Evolutionary conservation across 495 filamentous ascomycete species (phyloP), one percentile per base, ranked within the genome.

Genomic region (Hypomontagnella submonticulosa): DNA sequence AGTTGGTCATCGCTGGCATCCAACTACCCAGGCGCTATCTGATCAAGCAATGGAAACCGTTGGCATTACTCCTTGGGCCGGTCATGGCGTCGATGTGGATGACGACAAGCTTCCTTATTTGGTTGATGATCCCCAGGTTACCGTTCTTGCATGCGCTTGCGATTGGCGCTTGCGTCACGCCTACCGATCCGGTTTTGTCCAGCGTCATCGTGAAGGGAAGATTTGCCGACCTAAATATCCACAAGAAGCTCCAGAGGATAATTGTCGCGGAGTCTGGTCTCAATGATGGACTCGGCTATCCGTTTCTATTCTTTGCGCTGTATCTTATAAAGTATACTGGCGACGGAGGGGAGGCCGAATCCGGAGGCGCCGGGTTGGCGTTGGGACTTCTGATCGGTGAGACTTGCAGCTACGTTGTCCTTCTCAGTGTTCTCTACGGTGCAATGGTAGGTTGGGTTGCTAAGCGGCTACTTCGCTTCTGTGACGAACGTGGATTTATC

Each of bases 201-300:
- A 94, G 94, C 60, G 89, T 89, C 1, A 96, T 97, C 56, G 92
- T 97, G 43, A 97, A 97, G 79, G 93, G 93, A 38, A 93, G 91
- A 66, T 97, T 96, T 64, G 93, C 93, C 7, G 93, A 96, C 57
- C 90, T 92, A 66, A 90, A 97, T 76, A 87, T 97, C 11, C 92
- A 92, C 2, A 90, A 87, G 61, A 82, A 87, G 10, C 73, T 97
- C 63, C 92, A 96, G 79, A 85, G 87, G 55, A 92, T 97, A 56
- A 93, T 97, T 65, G 86, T 93, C 50, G 92, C 93, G 0, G 93
- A 98, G 77, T 92, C 89, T 0, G 94, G 93, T 2, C 90, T 92
- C 4, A 97, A 97, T 73, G 93, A 97, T 74, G 93, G 93, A 0
- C 83, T 98, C 13, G 93, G 93, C 0, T 96, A 96, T 68, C 93